A percentile compares a stretch with the other conserved stretches of the same genome.
phyloP scores from a whole-genome alignment of 2,329 filamentous ascomycete species.

The Scortechinia acanthostroma region DNA sequence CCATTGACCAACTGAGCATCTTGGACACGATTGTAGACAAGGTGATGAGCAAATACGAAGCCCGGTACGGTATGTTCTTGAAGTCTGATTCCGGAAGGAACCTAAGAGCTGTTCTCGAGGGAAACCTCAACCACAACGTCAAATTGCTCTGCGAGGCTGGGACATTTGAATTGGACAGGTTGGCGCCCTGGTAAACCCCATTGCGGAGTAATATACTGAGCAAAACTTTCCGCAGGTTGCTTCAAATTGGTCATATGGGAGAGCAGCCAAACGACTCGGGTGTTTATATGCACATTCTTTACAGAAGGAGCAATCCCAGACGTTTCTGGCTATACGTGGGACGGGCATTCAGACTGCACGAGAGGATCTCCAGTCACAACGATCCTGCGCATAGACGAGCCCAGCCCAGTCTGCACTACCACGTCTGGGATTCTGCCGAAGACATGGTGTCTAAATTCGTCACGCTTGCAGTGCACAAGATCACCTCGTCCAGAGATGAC shows the following conservation, averaged over 20 bases:
- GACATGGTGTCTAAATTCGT: not conserved
- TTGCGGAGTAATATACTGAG: not conserved
- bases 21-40: not conserved
- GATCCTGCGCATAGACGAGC: not conserved
- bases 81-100: not conserved
- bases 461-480: not conserved
- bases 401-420: not conserved
- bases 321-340: constrained; percentile 1
- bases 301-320: not conserved
- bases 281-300: not conserved
- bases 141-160: not conserved
- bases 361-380: not conserved
- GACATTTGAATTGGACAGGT: not conserved
- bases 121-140: not conserved
- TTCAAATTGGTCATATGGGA: not conserved
- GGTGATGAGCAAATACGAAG: not conserved
- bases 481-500: not conserved
- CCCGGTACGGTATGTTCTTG: not conserved
- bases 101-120: not conserved
- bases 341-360: not conserved
- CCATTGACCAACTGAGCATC: not conserved
- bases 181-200: not conserved
- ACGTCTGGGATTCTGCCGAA: not conserved
- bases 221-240: not conserved
- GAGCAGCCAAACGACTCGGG: not conserved